A percentile compares a stretch with the other conserved stretches of the same genome.
Evolutionary conservation across 768 basidiomycete genomes (phyloP).

Genomic region (Nevesoporus exiguus): DNA sequence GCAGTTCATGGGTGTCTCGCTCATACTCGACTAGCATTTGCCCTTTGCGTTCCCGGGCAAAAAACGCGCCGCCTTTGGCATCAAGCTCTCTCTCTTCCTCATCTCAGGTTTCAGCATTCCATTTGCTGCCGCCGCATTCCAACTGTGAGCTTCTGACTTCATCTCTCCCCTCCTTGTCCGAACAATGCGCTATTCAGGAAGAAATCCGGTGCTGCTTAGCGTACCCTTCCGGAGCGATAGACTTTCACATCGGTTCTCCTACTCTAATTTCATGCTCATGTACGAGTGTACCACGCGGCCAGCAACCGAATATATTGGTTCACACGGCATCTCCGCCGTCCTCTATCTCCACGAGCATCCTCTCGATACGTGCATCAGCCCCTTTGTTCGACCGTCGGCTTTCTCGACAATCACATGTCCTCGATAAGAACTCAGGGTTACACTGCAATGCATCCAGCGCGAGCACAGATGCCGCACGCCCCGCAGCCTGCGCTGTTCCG

Average conservation of each 20-base stretch:
- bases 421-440: constrained; percentile 57
- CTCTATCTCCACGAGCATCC: constrained; percentile 27
- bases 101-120: constrained; percentile 62
- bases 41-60: constrained; percentile 54
- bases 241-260: not conserved
- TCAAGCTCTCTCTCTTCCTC: constrained; percentile 38
- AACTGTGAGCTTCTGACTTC: constrained; percentile 50
- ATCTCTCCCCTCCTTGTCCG: not conserved
- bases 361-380: constrained; percentile 36
- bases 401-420: constrained; percentile 64
- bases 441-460: constrained; percentile 69
- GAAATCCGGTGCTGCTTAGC: constrained; percentile 31
- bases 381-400: constrained; percentile 33
- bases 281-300: constrained; percentile 4
- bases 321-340: constrained; percentile 16
- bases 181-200: constrained; percentile 34
- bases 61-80: constrained; percentile 44
- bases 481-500: constrained; percentile 47
- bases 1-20: not conserved
- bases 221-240: constrained; percentile 10
- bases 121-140: constrained; percentile 56
- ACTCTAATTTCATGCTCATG: not conserved
- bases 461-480: constrained; percentile 56
- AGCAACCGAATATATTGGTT: constrained; percentile 4
- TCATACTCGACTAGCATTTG: constrained; percentile 41